Evolutionary conservation across 2,329 filamentous ascomycete species (phyloP), one percentile per base, ranked within the genome.

Genomic region (Alternaria triticimaculans): DNA sequence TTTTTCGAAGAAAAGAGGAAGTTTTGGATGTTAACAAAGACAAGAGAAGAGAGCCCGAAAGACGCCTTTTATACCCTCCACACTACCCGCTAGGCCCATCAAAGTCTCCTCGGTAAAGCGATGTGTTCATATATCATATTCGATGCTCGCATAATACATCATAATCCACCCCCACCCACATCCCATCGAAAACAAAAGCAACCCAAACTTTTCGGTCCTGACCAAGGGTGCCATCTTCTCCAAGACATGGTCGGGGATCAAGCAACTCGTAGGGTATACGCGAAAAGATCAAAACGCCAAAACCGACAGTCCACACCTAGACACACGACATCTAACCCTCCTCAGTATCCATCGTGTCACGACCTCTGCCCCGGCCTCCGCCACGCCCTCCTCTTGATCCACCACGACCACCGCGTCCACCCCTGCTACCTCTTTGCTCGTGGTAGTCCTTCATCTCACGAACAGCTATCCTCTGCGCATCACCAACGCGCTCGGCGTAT

Each of bases 391-490:
- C 66, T 6, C 68, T 49, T 1, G 59, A 56, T 9, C 63, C 65
- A 26, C 64, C 64, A 83, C 65, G 44, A 79, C 79, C 61, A 18
- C 85, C 83, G 41, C 82, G 78, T 4, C 51, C 86, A 81, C 83
- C 84, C 86, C 80, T 86, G 75, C 80, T 86, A 74, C 77, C 84
- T 65, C 86, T 87, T 76, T 89, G 88, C 67, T 96, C 93, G 58
- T 92, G 87, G 69, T 94, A 78, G 58, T 88, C 86, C 84, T 94
- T 96, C 90, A 97, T 92, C 81, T 96, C 90, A 59, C 86, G 88
- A 54, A 92, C 88, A 0, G 94, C 92, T 59, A 92, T 86, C 50
- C 93, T 86, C 78, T 97, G 93, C 0, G 94, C 94, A 79, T 97
- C 93, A 61, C 92, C 89, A 0, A 97, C 92, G 2, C 92, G 86